phyloP scores from a whole-genome alignment of 2,329 filamentous ascomycete species.

The Chaetomium sp. region DNA sequence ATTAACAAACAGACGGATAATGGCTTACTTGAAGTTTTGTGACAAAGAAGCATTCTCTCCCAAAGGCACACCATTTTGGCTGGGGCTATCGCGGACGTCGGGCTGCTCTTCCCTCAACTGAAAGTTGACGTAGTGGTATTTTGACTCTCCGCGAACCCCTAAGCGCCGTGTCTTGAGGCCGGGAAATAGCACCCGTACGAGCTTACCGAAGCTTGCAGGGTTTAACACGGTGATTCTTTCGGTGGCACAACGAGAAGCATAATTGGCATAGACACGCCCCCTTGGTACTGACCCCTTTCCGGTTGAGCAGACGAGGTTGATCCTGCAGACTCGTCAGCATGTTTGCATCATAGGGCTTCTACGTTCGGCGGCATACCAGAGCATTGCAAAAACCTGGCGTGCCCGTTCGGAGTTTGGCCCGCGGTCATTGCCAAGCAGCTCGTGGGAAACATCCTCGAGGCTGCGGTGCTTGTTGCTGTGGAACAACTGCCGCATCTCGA shows the following conservation, averaged over 20 bases:
- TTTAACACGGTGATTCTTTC: constrained; percentile 95
- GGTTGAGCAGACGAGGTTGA: constrained; percentile 70
- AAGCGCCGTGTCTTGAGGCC: constrained; percentile 90
- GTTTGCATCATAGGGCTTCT: not conserved
- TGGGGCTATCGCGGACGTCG: constrained; percentile 49
- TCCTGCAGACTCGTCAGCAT: constrained; percentile 52
- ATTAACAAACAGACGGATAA: not conserved
- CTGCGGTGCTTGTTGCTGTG: constrained; percentile 67
- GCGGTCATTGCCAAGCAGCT: constrained; percentile 77
- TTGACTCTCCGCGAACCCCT: constrained; percentile 93
- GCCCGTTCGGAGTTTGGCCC: constrained; percentile 81
- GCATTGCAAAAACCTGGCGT: constrained; percentile 85
- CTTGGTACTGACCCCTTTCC: constrained; percentile 86
- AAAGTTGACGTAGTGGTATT: constrained; percentile 90
- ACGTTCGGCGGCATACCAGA: constrained; percentile 63
- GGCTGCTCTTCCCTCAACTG: constrained; percentile 59
- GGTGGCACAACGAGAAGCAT: constrained; percentile 87
- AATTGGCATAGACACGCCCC: constrained; percentile 92
- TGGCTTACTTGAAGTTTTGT: constrained; percentile 54
- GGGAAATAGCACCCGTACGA: constrained; percentile 94
- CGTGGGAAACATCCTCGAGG: constrained; percentile 71
- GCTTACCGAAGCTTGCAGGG: constrained; percentile 94
- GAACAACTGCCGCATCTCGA: constrained; percentile 77
- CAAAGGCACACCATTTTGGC: constrained; percentile 52
- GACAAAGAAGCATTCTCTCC: constrained; percentile 52